Conservation (phyloP, 2,329 filamentous ascomycete species). For the Ustilaginoidea virens region DNA sequence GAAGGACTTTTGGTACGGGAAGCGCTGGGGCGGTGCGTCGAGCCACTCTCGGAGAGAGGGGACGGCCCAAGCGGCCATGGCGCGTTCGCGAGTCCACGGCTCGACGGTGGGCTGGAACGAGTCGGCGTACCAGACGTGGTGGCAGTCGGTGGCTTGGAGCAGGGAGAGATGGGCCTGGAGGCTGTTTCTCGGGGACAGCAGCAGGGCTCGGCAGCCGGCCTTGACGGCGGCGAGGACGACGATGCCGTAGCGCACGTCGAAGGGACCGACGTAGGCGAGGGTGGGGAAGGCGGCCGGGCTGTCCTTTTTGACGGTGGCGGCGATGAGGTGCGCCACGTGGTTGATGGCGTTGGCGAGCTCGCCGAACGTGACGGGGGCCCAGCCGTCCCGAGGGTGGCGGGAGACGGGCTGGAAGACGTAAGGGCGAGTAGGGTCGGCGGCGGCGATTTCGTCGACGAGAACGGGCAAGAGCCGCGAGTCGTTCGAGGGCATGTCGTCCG, state of each 20-base stretch:
- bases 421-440: constrained; percentile 14
- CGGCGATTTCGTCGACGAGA: constrained; percentile 11
- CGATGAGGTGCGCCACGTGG: constrained; percentile 15
- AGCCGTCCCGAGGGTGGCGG: constrained; percentile 11
- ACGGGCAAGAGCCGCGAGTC: constrained; percentile 9
- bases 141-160: constrained; percentile 27
- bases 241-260: constrained; percentile 6
- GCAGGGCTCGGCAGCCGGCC: constrained; percentile 5
- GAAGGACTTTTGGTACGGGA: constrained; percentile 5
- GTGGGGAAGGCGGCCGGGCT: constrained; percentile 15
- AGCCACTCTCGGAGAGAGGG: constrained; percentile 19
- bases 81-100: constrained; percentile 5
- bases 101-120: constrained; percentile 5
- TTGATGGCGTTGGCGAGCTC: constrained; percentile 16
- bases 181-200: constrained; percentile 6
- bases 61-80: constrained; percentile 22
- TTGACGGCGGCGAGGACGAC: constrained; percentile 7
- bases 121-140: constrained; percentile 16
- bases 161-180: constrained; percentile 14
- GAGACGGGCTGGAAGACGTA: constrained; percentile 21
- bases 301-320: constrained; percentile 14
- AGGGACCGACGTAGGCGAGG: constrained; percentile 17
- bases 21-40: constrained; percentile 14
- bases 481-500: too few relatives aligned
- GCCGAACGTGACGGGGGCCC: constrained; percentile 12